Evolutionary conservation across 495 filamentous ascomycete genomes (phyloP), one percentile per base, ranked within the genome.

Genomic region (Tuber borchii): DNA sequence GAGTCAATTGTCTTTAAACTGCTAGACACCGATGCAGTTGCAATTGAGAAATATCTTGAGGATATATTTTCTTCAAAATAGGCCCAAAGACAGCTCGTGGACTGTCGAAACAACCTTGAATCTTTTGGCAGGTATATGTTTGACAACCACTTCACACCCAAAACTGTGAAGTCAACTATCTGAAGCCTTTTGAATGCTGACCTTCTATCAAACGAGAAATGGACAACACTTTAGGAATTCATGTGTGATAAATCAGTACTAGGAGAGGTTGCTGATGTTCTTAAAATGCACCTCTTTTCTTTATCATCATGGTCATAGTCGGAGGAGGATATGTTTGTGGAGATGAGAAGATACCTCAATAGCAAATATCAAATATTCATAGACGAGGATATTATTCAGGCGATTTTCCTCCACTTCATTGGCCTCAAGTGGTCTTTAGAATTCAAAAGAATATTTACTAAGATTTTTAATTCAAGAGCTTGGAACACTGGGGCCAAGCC

Each of bases 381-480:
- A 87, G 88, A 91, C 68, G 90, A 91, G 77, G 91, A 91, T 76
- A 84, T 92, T 37, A 85, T 91, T 10, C 89, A 91, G 76, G 87
- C 88, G 7, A 86, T 92, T 20, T 86, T 92, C 76, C 83, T 91
- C 14, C 89, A 92, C 72, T 90, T 88, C 72, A 86, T 92, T 51
- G 90, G 90, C 31, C 82, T 88, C 4, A 87, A 85, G 69, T 91
- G 89, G 89, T 86, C 88, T 14, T 86, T 89, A 17, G 84, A 87
- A 48, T 85, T 91, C 79, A 87, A 88, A 51, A 26, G 75, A 12
- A 83, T 82, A 0, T 87, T 90, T 71, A 82, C 75, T 4, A 31
- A 48, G 0, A 87, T 90, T 69, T 85, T 84, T n/a, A 76, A 80
- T 19, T 79, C 77, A 1, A 82, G 82, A 1, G 87, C 86, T 40